Base-by-base conservation (phyloP, 441 rosid genomes). In the Metrosideros polymorpha region DNA sequence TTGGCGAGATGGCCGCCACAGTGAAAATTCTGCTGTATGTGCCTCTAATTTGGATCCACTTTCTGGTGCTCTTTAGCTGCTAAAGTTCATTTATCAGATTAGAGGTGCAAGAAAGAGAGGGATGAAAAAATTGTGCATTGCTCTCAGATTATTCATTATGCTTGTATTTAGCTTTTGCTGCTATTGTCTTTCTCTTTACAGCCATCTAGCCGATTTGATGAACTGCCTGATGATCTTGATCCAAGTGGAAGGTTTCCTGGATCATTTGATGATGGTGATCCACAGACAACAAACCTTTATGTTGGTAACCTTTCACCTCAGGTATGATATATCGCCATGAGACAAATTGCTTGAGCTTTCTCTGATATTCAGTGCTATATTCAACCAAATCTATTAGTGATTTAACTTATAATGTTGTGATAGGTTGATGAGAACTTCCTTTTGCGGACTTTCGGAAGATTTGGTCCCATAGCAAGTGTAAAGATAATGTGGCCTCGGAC, bases 401-500 rank as follows among this genome's bases (percentile, higher is more conserved):
- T 75, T 75, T 75, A 75, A 42, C 49, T 75, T 87, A 88, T 86
- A 89, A 79, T 56, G 85, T 77, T 82, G 55, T 82, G 91, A 24
- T 84, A 98, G 99, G 99, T 98, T 87, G 99, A 98, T 91, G 99
- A 98, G 91, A 98, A 97, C 91, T 98, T 98, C 90, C 99, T 97
- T 91, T 91, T 98, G 71, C 94, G 99, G 82, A 98, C 99, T 83
- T 98, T 98, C 87, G 99, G 99, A 92, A 96, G 99, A 94, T 98
- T 98, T 94, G 99, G 99, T 84, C 99, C 99, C 84, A 97, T 98
- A 91, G 99, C 99, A 87, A 98, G 99, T 90, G 99, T 98, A 89
- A 97, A 98, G 92, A 97, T 98, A 92, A 98, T 98, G 99, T 98
- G 99, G 99, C 99, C 99, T 75, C 93, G 99, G 91, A 97, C 99